A percentile compares a stretch with the other conserved stretches of the same genome.
These are phyloP conservation scores for Alternaria alternata DNA, from an alignment of 2,329 filamentous ascomycete species.

Conservation along the genomic window DNA sequence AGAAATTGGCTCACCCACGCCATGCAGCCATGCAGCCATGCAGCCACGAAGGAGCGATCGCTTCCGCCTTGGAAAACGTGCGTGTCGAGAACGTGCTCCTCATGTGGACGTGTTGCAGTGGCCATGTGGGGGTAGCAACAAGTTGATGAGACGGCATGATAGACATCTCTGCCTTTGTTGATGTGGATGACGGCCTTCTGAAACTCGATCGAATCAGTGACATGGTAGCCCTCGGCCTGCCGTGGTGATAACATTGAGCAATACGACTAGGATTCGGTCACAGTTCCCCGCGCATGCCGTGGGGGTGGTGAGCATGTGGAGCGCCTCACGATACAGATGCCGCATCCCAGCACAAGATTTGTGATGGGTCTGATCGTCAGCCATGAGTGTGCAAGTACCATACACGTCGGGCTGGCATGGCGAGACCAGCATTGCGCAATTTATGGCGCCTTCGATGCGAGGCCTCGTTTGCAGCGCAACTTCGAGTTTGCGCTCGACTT, in stretches of 20 bases:
- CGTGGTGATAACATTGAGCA: neutral
- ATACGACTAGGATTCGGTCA: conserved; percentile 7
- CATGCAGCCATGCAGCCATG: conserved; percentile 20
- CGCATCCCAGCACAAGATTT: conserved; percentile 6
- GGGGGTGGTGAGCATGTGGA: conserved; percentile 8
- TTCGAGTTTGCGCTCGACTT: too few species aligned
- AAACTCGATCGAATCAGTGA: conserved; percentile 8
- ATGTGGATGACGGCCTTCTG: conserved; percentile 1
- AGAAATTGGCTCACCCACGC: conserved; percentile 15
- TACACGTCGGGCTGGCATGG: neutral
- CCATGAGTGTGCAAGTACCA: neutral
- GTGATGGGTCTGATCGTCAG: neutral
- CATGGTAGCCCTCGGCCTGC: conserved; percentile 4
- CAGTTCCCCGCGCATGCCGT: conserved; percentile 9
- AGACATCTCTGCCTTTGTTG: neutral
- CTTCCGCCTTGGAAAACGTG: conserved; percentile 17
- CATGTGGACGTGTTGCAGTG: conserved; percentile 3
- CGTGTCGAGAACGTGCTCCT: conserved; percentile 9
- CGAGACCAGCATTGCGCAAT: conserved; percentile 6
- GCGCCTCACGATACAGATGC: conserved; percentile 1
- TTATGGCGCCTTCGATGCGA: neutral
- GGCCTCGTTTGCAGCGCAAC: neutral
- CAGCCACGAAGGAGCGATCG: conserved; percentile 13
- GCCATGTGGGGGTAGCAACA: conserved; percentile 14
- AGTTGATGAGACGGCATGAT: conserved; percentile 1